These are phyloP conservation scores for Pholiota adiposa DNA, from an alignment of 1,284 basidiomycete species.

Conservation along the genomic window DNA sequence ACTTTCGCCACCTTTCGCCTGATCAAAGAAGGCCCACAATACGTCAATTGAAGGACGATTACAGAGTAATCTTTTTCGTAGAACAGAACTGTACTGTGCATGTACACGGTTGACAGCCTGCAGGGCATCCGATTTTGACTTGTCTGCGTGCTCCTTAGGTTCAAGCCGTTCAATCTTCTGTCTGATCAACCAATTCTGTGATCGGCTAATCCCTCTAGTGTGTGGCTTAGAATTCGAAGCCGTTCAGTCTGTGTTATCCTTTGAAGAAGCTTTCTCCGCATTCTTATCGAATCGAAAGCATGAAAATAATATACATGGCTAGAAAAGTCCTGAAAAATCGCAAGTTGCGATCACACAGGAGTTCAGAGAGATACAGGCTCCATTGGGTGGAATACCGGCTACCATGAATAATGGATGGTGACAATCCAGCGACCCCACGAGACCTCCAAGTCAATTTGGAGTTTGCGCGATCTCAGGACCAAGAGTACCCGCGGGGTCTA, in stretches of 20 bases:
- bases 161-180: neutral
- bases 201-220: neutral
- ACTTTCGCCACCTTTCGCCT: neutral
- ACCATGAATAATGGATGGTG: neutral
- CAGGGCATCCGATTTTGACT: neutral
- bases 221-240: neutral
- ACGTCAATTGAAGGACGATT: neutral
- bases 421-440: neutral
- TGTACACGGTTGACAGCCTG: too few species aligned
- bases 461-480: conserved; percentile 24
- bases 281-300: neutral
- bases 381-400: neutral
- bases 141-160: neutral
- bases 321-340: too few species aligned
- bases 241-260: too few species aligned
- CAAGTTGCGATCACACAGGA: too few species aligned
- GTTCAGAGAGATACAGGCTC: neutral
- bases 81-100: too few species aligned
- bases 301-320: neutral
- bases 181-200: neutral
- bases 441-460: neutral
- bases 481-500: neutral
- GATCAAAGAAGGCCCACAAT: neutral
- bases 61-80: too few species aligned
- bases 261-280: neutral